A percentile compares a stretch with the other conserved stretches of the same genome.
phyloP scores from a whole-genome alignment of 2,329 filamentous ascomycete genomes.

The Ophiostoma himal-ulmi region DNA sequence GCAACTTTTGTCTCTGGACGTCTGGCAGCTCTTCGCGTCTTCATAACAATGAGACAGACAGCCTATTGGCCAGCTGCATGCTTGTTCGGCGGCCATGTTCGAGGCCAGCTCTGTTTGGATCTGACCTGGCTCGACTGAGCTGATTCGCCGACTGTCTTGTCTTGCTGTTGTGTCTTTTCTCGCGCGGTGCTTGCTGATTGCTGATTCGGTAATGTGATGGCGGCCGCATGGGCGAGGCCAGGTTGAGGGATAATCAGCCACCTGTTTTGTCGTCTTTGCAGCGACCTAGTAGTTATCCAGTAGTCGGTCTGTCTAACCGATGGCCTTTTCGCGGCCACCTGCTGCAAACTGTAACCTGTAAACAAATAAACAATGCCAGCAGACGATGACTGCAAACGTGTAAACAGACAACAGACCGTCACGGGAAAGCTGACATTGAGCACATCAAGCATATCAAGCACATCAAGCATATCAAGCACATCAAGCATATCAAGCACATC shows the following conservation, averaged over 20 bases:
- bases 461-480: background rate
- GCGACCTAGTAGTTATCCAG: too few relatives aligned
- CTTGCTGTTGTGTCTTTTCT: background rate
- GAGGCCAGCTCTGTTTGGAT: background rate
- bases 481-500: background rate
- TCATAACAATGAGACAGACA: too few relatives aligned
- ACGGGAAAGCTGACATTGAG: background rate
- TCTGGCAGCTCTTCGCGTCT: background rate
- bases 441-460: background rate
- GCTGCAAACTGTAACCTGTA: background rate
- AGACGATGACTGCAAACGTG: background rate
- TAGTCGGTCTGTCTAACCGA: background rate
- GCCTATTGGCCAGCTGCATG: conserved; percentile 8
- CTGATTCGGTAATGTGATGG: conserved; percentile 12
- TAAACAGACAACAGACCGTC: background rate
- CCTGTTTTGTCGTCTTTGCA: background rate
- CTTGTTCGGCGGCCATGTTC: background rate
- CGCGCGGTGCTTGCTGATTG: background rate
- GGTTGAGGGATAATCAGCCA: background rate
- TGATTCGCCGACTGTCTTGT: background rate
- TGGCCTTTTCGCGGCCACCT: background rate
- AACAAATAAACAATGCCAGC: background rate
- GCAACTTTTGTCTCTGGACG: background rate
- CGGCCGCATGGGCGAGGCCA: conserved; percentile 12
- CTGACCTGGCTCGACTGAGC: background rate